phyloP scores from a whole-genome alignment of 1,284 basidiomycete genomes.

The Melampsora abietis-canadensis region DNA sequence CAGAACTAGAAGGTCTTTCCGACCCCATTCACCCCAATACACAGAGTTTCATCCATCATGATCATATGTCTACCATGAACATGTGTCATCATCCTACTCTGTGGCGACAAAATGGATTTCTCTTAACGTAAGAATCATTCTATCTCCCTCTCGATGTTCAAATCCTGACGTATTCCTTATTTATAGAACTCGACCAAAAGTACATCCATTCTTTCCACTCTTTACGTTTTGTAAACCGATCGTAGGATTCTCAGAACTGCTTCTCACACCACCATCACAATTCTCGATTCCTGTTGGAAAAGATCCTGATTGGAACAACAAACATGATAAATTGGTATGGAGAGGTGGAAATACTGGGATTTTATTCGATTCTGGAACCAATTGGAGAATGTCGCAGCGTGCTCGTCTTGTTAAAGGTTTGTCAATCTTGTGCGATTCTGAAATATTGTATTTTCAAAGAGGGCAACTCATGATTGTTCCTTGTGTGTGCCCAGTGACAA shows the following conservation, averaged over 20 bases:
- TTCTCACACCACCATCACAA: slow-evolving; percentile 17
- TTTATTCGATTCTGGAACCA: slow-evolving; percentile 3
- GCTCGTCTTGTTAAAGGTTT: slow-evolving; percentile 28
- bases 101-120: slow-evolving; percentile 18
- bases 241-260: slow-evolving; percentile 34
- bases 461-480: neutral
- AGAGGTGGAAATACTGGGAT: slow-evolving; percentile 48
- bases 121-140: slow-evolving; percentile 15
- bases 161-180: neutral
- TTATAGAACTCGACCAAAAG: slow-evolving; percentile 23
- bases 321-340: slow-evolving; percentile 56
- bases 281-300: slow-evolving; percentile 46
- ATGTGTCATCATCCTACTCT: slow-evolving; percentile 35
- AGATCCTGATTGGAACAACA: slow-evolving; percentile 56
- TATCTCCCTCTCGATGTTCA: neutral
- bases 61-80: slow-evolving; percentile 21
- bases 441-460: no score
- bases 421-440: neutral
- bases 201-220: slow-evolving; percentile 37
- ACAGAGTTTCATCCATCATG: slow-evolving; percentile 28
- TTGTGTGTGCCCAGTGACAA: slow-evolving; percentile 14
- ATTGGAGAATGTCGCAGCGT: slow-evolving; percentile 30
- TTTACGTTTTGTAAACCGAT: slow-evolving; percentile 23
- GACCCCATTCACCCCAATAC: neutral
- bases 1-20: slow-evolving; percentile 21